These are phyloP conservation scores for Polygonum aviculare DNA, from an alignment of 148 eudicot species.

Conservation along the genomic window DNA sequence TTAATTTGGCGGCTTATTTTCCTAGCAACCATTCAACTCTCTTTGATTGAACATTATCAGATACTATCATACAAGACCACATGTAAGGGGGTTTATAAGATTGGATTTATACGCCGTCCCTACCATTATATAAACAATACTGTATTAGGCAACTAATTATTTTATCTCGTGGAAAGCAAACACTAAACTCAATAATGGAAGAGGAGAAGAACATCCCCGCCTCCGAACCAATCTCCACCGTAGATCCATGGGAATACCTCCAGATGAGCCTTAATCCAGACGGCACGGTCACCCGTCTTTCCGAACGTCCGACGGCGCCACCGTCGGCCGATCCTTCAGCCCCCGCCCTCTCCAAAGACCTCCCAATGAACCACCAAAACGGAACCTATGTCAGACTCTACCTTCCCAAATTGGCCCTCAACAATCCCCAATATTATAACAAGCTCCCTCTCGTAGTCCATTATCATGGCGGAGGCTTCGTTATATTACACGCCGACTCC, in stretches of 20 bases:
- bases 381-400: constrained; percentile 54
- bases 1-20: too few species aligned
- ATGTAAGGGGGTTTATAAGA: too few species aligned
- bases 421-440: constrained; percentile 10
- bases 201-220: neutral
- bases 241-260: constrained; percentile 54
- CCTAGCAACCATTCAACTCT: too few species aligned
- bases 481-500: constrained; percentile 41
- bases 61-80: too few species aligned
- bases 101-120: too few species aligned
- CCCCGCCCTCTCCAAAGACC: constrained; percentile 36
- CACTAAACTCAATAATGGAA: neutral
- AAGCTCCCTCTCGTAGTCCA: constrained; percentile 48
- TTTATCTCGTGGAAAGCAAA: too few species aligned
- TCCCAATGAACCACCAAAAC: constrained; percentile 39
- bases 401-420: constrained; percentile 25
- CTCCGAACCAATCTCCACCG: neutral
- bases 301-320: neutral
- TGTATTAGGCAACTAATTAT: too few species aligned
- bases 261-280: constrained; percentile 52
- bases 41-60: too few species aligned
- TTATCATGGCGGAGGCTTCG: constrained; percentile 73
- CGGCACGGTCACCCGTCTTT: constrained; percentile 43
- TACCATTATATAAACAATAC: too few species aligned
- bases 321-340: constrained; percentile 13